Conservation (phyloP, 768 basidiomycete species). For the Phaffia tasmanica region DNA sequence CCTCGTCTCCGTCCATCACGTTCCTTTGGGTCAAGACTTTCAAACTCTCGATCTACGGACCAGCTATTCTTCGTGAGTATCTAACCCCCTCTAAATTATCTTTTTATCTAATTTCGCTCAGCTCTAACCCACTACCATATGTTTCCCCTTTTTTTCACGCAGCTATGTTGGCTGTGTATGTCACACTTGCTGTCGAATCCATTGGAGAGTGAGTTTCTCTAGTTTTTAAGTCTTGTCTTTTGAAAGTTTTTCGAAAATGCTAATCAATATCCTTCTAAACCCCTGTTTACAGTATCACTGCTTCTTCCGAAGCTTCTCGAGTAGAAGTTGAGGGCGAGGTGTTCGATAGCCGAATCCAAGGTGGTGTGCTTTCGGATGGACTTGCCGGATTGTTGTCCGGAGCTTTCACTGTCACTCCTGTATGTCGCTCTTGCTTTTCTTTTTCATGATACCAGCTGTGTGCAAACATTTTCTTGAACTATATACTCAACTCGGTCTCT, state of each 20-base stretch:
- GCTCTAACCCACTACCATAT: too few relatives aligned
- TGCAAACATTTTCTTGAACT: background rate
- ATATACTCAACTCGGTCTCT: background rate
- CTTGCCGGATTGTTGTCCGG: constrained; percentile 67
- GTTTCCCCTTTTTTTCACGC: background rate
- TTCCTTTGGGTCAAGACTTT: constrained; percentile 64
- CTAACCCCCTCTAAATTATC: background rate
- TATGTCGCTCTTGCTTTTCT: constrained; percentile 38
- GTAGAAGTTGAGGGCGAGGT: constrained; percentile 58
- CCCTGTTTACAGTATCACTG: constrained; percentile 38
- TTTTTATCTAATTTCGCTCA: too few relatives aligned
- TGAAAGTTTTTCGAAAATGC: too few relatives aligned
- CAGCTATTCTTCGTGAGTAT: constrained; percentile 45
- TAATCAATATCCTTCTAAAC: background rate
- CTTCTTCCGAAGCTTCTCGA: constrained; percentile 68
- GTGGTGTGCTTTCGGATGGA: constrained; percentile 70
- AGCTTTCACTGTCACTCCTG: constrained; percentile 66
- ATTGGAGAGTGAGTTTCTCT: constrained; percentile 51
- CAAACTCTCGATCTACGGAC: constrained; percentile 63
- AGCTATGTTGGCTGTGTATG: constrained; percentile 51
- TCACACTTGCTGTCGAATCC: constrained; percentile 68
- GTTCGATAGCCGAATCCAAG: constrained; percentile 73
- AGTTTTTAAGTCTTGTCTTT: constrained; percentile 40
- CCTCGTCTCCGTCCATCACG: constrained; percentile 61
- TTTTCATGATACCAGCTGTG: background rate